Evolutionary conservation across 139 green algal species (phyloP), one percentile per base, ranked within the genome.

Genomic region (Parachlorella kessleri): DNA sequence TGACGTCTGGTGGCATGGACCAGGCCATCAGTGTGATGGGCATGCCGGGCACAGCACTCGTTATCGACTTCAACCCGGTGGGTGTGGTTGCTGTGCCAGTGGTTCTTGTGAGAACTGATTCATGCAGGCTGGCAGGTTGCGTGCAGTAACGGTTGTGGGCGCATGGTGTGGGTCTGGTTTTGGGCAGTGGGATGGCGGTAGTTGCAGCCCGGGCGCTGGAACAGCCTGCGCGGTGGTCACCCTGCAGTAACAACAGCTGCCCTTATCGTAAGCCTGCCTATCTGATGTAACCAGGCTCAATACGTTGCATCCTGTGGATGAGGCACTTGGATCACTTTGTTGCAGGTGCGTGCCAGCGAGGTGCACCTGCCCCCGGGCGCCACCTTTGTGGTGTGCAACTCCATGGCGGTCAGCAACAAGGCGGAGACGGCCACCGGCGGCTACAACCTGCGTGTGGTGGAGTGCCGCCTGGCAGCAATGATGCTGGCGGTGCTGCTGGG

Each of bases 371-470:
- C 96, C 0, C 39, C 85, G 9, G 90, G 86, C 26, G 90, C 87
- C n/a, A 89, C 80, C 10, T 99, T 99, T 91, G 91, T 99, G 6
- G 92, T 99, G 39, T 94, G 90, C 66, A 97, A 99, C 90, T 98
- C 93, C 2, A 84, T 99, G 55, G 88, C 93, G 2, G 90, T 96
- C 24, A 95, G 88, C 73, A 95, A 97, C 80, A 99, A 99, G 89
- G 94, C 94, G 0, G 92, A 96, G 87, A 94, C 88, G 0, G 95
- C 95, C 9, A 87, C 80, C 24, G 69, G 64, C 59, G 78, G 90
- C 36, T 99, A 99, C 90, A 99, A 99, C 90, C 81, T 98, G 82
- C 88, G 96, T 3, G 95, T 98, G 42, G 94, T 99, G 53, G 96
- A 99, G 91, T 88, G 83, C 69, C 84, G 92, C 28, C 87, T 99